Percentiles rank a stretch among this genome's conserved stretches.
Conservation (phyloP, 208 protist species). For the Crithidia brevicula region DNA sequence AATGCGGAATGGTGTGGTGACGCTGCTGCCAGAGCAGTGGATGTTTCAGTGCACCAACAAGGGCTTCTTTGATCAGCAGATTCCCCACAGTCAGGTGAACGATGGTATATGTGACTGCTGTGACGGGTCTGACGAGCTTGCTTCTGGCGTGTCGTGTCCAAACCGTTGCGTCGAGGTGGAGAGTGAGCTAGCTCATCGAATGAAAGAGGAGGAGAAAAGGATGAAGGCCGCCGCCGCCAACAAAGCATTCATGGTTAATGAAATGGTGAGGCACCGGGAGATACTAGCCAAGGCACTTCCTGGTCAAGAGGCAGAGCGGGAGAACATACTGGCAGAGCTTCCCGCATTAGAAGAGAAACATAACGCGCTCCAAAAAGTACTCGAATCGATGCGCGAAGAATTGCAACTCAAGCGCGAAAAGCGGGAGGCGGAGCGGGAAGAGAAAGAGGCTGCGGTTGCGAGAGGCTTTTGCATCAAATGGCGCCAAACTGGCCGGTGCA, state of each 20-base stretch:
- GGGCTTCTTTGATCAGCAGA: slow-evolving; percentile 42
- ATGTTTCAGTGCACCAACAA: slow-evolving; percentile 89
- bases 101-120: slow-evolving; percentile 96
- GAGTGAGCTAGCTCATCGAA: slow-evolving; percentile 30
- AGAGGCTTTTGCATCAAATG: slow-evolving; percentile 40
- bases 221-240: slow-evolving; percentile 19
- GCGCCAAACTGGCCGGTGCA: slow-evolving; percentile 50
- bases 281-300: slow-evolving; percentile 7
- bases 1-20: slow-evolving; percentile 4
- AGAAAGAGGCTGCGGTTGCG: slow-evolving; percentile 7
- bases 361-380: slow-evolving; percentile 30
- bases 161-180: slow-evolving; percentile 67
- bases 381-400: slow-evolving; percentile 40
- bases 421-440: slow-evolving; percentile 9
- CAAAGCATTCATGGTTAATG: slow-evolving; percentile 38
- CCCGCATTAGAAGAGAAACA: slow-evolving; percentile 26
- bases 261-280: slow-evolving; percentile 30
- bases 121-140: slow-evolving; percentile 92
- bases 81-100: slow-evolving; percentile 81
- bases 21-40: slow-evolving; percentile 24
- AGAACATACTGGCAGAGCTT: slow-evolving; percentile 19
- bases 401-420: slow-evolving; percentile 21
- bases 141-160: slow-evolving; percentile 39
- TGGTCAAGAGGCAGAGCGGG: slow-evolving; percentile 23
- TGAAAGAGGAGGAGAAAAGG: slow-evolving; percentile 29